Percentiles rank a stretch among this genome's conserved stretches.
phyloP scores from a whole-genome alignment of 176 grass and related monocot species.

The Elymus sibiricus region DNA sequence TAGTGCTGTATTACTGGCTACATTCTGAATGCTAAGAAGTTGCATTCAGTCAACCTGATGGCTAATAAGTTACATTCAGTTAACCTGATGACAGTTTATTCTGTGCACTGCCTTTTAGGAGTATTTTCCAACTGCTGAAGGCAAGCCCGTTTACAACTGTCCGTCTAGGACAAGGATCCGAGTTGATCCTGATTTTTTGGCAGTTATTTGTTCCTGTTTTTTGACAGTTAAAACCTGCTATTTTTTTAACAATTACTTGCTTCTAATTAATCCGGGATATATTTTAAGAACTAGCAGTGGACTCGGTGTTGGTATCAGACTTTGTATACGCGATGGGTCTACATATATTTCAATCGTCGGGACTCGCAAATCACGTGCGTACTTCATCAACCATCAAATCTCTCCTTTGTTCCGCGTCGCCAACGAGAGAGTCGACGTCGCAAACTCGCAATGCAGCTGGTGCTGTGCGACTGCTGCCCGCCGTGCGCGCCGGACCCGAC shows the following conservation, averaged over 20 bases:
- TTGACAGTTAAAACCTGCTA: too few relatives aligned
- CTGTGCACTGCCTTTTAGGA: too few relatives aligned
- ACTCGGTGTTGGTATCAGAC: not conserved
- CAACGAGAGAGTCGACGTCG: not conserved
- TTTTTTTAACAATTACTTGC: not conserved
- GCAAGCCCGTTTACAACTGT: too few relatives aligned
- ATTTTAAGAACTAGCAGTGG: not conserved
- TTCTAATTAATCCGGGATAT: not conserved
- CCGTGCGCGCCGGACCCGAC: not conserved
- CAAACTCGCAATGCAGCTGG: not conserved
- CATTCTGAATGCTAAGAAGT: not conserved
- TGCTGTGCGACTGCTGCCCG: not conserved
- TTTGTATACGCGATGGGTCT: not conserved
- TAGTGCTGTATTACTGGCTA: not conserved
- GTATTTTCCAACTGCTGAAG: too few relatives aligned
- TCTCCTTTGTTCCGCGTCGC: not conserved
- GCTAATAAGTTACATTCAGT: too few relatives aligned
- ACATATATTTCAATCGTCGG: not conserved
- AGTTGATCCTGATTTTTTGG: too few relatives aligned
- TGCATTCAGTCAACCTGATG: not conserved
- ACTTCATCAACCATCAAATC: not conserved
- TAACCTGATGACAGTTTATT: too few relatives aligned
- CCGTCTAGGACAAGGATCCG: too few relatives aligned
- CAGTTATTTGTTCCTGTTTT: not conserved
- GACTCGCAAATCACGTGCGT: not conserved